Base-by-base conservation (phyloP, 768 basidiomycete genomes). In the Boletus rubroflammeus region DNA sequence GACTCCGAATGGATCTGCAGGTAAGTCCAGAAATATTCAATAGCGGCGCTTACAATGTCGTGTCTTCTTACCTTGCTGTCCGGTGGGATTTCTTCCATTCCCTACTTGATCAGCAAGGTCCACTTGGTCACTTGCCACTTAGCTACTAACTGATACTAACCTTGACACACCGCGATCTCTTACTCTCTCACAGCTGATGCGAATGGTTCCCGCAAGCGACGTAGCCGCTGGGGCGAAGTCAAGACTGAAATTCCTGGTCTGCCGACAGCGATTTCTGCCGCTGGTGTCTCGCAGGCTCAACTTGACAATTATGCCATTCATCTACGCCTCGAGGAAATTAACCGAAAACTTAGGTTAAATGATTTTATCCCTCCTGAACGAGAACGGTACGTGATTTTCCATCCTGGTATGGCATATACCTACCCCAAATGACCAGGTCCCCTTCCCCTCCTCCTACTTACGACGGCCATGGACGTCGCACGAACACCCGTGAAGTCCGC, bases 251-350 rank as follows among this genome's bases (percentile, higher is more conserved):
- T 94, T 47, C 91, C 94, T 51, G 95, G 93, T 52, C 73, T 98
- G 50, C 97, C 97, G 6, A 96, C 94, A 41, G 93, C 94, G 43
- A 95, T 99, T 60, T 88, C 86, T 60, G 88, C 90, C 41, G 86
- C 89, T 43, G 94, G 96, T 56, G 93, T 99, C 49, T 93, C 94
- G 23, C 93, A 94, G 68, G 86, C 88, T 49, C 95, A 98, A 71
- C 86, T 99, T 50, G 96, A 98, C 74, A 95, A 93, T 67, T 99
- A 99, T 72, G 96, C 97, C 32, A 93, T 95, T 51, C 93, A 97
- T 67, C 79, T 98, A 45, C 83, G 97, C 50, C 77, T 99, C 46
- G 97, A 99, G 73, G 97, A 99, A 75, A 98, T 99, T 67, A 95
- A 96, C 67, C 83, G 93, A 63, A 97, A 98, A 73, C 79, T 99